phyloP scores from a whole-genome alignment of 2,329 filamentous ascomycete species.

The Rhynchosporium agropyri region DNA sequence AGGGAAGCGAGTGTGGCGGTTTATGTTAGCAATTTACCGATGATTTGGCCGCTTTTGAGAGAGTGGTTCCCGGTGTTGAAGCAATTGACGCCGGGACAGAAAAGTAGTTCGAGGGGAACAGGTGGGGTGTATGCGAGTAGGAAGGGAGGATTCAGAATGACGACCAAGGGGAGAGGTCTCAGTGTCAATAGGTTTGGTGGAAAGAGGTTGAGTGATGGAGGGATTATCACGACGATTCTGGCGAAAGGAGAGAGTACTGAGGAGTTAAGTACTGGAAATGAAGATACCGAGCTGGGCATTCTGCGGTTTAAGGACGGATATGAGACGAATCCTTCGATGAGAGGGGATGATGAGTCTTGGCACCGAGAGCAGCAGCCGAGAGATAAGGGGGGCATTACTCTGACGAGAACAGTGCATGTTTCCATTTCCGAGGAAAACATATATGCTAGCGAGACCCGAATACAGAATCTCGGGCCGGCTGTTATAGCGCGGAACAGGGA shows the following conservation, averaged over 20 bases:
- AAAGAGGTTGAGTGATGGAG: conserved; percentile 22
- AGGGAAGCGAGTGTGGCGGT: conserved; percentile 55
- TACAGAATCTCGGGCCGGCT: background rate
- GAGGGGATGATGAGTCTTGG: background rate
- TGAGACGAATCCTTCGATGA: conserved; percentile 7
- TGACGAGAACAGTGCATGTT: conserved; percentile 27
- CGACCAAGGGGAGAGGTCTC: conserved; percentile 16
- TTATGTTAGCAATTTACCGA: conserved; percentile 55
- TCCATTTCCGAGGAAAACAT: conserved; percentile 21
- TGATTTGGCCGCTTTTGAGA: conserved; percentile 47
- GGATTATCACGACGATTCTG: conserved; percentile 21
- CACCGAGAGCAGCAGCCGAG: background rate
- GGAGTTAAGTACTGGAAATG: conserved; percentile 13
- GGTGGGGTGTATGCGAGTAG: background rate
- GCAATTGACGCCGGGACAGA: conserved; percentile 21
- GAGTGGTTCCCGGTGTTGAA: conserved; percentile 30
- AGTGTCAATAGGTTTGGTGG: conserved; percentile 16
- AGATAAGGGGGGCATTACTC: conserved; percentile 14
- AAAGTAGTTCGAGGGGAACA: conserved; percentile 6
- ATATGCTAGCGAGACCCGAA: background rate
- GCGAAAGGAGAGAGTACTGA: conserved; percentile 23
- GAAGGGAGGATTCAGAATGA: conserved; percentile 12
- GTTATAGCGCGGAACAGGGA: background rate
- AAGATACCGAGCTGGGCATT: conserved; percentile 23
- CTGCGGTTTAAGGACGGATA: conserved; percentile 9